Evolutionary conservation across 768 basidiomycete species (phyloP), one percentile per base, ranked within the genome.

Genomic region (Amanita subjunquillea): DNA sequence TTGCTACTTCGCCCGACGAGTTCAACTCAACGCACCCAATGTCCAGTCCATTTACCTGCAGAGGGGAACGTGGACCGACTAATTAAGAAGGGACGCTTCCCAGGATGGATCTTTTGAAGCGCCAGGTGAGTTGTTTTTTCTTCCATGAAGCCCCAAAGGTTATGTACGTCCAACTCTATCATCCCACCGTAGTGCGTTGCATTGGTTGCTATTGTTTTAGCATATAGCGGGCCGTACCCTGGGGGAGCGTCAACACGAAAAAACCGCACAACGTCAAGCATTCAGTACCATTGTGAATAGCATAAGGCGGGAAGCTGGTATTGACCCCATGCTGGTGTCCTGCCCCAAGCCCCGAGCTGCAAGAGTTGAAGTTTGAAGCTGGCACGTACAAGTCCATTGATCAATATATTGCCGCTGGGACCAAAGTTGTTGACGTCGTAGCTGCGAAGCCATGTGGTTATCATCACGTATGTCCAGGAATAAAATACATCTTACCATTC

Each of bases 131-230:
- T 84, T 1, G 85, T 69, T 56, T 76, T 76, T 57, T 80, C 83
- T 61, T 85, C 82, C 81, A 86, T 82, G 59, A 80, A 62, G 15
- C 85, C 85, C 72, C 77, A 87, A 52, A 87, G 56, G 62, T 83
- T 87, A 63, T 87, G 86, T 12, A 76, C 73, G 56, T 87, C 83
- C 30, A 85, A 68, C 57, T 87, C 84, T 9, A 69, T 72, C 52
- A 74, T 71, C 1, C 86, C 87, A 43, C 73, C 72, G 6, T 69
- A 69, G 63, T 88, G 83, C 1, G 85, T 83, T 0, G 85, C 85
- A 56, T 88, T 88, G 2, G 83, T 84, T 2, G 83, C 80, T 17
- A 88, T 56, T 1, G 85, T 75, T 55, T 77, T 73, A 5, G 65
- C 49, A 1, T 73, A 78, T n/a, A 89, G 67, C 0, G 69, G 66